Evolutionary conservation across 148 eudicot genomes (phyloP).

Genomic region (Gaultheria prostrata): DNA sequence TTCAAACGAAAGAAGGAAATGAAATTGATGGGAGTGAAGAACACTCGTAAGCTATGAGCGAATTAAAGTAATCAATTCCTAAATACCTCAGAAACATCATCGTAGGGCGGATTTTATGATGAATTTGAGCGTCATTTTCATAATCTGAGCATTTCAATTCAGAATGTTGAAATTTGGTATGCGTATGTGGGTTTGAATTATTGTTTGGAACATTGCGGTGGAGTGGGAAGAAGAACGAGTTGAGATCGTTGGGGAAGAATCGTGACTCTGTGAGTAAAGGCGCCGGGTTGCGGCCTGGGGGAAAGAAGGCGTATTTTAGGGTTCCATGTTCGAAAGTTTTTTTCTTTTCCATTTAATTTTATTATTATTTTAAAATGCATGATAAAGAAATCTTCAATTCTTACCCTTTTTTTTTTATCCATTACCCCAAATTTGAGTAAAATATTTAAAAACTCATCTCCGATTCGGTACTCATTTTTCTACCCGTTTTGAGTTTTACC

Average conservation of each 20-base stretch:
- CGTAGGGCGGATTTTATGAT: neutral
- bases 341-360: neutral
- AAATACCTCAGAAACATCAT: no score
- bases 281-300: constrained; percentile 8
- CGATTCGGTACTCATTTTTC: no score
- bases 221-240: constrained; percentile 18
- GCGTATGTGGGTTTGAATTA: neutral
- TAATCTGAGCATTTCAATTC: neutral
- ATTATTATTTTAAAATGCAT: no score
- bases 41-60: neutral
- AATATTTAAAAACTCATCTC: no score
- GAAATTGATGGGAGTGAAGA: neutral
- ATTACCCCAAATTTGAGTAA: no score
- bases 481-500: no score
- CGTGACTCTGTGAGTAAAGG: constrained; percentile 21
- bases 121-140: constrained; percentile 11
- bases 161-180: neutral
- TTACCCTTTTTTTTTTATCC: no score
- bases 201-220: neutral
- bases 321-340: constrained; percentile 8
- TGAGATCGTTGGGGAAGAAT: constrained; percentile 17
- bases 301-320: constrained; percentile 11
- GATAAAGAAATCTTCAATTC: no score
- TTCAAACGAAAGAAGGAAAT: neutral
- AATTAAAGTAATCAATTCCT: neutral